A percentile compares a stretch with the other conserved stretches of the same genome.
Conservation (phyloP, 106 monocot species). For the Acorus calamus region DNA sequence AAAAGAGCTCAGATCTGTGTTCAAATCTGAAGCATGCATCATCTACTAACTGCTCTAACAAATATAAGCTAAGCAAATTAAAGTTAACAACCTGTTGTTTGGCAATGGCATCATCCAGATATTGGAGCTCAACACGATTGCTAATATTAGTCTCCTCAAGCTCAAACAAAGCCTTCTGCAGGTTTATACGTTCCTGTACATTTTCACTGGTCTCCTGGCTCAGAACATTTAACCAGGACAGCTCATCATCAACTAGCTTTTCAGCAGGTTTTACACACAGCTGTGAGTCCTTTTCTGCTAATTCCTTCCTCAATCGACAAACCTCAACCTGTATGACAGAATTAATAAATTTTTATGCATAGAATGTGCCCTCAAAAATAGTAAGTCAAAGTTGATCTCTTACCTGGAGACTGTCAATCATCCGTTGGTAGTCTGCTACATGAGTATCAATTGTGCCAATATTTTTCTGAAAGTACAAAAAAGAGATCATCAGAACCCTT, state of each 20-base stretch:
- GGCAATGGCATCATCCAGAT: constrained; percentile 86
- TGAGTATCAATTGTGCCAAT: constrained; percentile 88
- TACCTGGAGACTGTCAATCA: constrained; percentile 97
- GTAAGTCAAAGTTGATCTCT: not conserved
- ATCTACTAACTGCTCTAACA: too few species aligned
- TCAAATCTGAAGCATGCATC: too few species aligned
- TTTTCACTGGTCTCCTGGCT: constrained; percentile 93
- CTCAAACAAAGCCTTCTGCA: constrained; percentile 93
- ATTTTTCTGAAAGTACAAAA: constrained; percentile 54
- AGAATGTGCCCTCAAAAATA: too few species aligned
- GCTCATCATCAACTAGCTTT: constrained; percentile 64
- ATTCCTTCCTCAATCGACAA: constrained; percentile 63
- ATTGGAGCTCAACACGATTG: constrained; percentile 87
- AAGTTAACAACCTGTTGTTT: constrained; percentile 50
- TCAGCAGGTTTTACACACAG: constrained; percentile 56
- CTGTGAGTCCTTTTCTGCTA: constrained; percentile 88
- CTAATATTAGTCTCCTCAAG: constrained; percentile 86
- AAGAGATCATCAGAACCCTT: too few species aligned
- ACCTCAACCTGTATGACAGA: constrained; percentile 62
- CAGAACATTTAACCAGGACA: constrained; percentile 85
- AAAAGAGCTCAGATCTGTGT: too few species aligned
- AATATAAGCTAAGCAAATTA: not conserved
- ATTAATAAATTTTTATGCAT: too few species aligned
- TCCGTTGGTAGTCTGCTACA: constrained; percentile 83
- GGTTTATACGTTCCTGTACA: constrained; percentile 96